Conservation (phyloP, 129 eudicot species). For the Saussurea involucrata region DNA sequence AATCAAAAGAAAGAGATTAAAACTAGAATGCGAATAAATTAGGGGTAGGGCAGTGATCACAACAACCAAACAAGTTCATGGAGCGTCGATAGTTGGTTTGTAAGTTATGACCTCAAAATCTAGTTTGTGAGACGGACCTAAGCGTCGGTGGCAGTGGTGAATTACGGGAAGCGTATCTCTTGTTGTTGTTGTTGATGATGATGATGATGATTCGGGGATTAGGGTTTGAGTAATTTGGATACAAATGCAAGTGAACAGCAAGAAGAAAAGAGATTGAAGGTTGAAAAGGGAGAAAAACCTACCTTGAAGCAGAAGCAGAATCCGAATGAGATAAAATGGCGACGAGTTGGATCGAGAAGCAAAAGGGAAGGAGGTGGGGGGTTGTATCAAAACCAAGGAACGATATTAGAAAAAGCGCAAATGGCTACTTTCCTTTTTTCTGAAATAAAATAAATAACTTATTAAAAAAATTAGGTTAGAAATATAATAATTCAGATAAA, state of each 20-base stretch:
- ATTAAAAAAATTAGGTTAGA: no score
- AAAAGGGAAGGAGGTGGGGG: neutral
- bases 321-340: neutral
- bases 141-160: neutral
- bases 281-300: neutral
- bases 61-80: neutral
- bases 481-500: no score
- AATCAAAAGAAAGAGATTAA: neutral
- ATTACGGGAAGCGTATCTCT: neutral
- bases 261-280: neutral
- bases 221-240: conserved; percentile 19
- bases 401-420: neutral
- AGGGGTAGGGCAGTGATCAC: neutral
- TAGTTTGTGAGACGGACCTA: neutral
- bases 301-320: conserved; percentile 23
- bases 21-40: neutral
- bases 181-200: neutral
- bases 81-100: neutral
- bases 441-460: no score
- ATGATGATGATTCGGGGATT: conserved; percentile 9
- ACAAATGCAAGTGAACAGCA: neutral
- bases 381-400: neutral
- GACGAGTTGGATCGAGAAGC: neutral
- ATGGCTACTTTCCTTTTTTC: no score
- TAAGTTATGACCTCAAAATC: neutral